phyloP scores from a whole-genome alignment of 1,284 basidiomycete species.

The Cryptococcus sp. region DNA sequence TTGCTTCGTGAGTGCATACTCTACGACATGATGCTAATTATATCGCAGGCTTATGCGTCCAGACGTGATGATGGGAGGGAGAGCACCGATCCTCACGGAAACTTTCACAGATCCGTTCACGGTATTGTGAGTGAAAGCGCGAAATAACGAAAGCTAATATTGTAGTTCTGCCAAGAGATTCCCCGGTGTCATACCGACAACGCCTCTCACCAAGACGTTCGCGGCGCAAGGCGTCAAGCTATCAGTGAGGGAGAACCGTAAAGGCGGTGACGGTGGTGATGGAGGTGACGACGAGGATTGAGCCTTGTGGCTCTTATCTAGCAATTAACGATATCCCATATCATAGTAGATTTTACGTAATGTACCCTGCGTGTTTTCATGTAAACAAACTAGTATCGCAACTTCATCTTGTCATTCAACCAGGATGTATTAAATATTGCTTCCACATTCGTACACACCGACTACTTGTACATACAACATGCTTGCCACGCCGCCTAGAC shows the following conservation, averaged over 20 bases:
- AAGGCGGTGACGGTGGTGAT: slow-evolving; percentile 12
- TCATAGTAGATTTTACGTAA: too few relatives aligned
- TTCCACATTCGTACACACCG: too few relatives aligned
- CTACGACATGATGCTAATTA: slow-evolving; percentile 25
- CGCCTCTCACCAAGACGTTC: slow-evolving; percentile 84
- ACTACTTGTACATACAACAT: neutral
- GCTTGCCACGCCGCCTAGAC: slow-evolving; percentile 18
- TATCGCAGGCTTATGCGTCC: slow-evolving; percentile 63
- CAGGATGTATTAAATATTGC: too few relatives aligned
- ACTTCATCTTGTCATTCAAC: too few relatives aligned
- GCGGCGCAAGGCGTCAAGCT: slow-evolving; percentile 88
- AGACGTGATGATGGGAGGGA: slow-evolving; percentile 63
- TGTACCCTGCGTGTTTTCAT: too few relatives aligned
- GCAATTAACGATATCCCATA: too few relatives aligned
- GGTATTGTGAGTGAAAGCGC: slow-evolving; percentile 61
- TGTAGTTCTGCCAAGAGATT: slow-evolving; percentile 78
- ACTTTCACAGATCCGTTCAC: slow-evolving; percentile 82
- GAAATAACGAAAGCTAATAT: neutral
- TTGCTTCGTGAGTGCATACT: slow-evolving; percentile 28
- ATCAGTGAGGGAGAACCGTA: slow-evolving; percentile 56
- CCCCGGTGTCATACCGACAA: slow-evolving; percentile 89
- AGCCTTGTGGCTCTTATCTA: neutral
- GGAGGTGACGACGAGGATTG: slow-evolving; percentile 21
- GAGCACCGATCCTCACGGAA: slow-evolving; percentile 69
- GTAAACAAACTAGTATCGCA: too few relatives aligned